Percentiles rank a stretch among this genome's conserved stretches.
These are phyloP conservation scores for Cercospora berteroae DNA, from an alignment of 2,329 filamentous ascomycete species.

Conservation along the genomic window DNA sequence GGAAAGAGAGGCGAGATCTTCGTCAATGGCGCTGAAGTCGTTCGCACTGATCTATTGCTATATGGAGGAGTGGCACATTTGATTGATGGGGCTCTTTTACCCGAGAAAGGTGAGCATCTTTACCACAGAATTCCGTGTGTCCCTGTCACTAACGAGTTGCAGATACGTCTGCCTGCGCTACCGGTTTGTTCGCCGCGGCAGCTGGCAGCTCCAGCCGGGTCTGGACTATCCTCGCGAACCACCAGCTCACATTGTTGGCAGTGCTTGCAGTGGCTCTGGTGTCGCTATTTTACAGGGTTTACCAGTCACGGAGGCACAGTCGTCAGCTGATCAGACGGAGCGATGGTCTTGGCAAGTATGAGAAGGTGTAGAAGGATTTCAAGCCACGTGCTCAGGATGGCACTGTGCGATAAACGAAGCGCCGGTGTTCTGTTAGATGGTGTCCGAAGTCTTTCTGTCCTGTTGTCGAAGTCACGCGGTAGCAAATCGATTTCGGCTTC, in stretches of 20 bases:
- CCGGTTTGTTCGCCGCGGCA: background rate
- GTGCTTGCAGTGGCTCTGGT: background rate
- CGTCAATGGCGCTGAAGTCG: constrained; percentile 16
- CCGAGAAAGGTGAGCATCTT: background rate
- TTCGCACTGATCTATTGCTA: constrained; percentile 22
- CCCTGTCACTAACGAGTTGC: background rate
- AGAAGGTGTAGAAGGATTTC: background rate
- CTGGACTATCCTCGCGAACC: background rate
- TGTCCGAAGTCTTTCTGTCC: background rate
- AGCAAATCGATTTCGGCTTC: background rate
- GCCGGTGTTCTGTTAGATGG: background rate
- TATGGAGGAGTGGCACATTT: constrained; percentile 27
- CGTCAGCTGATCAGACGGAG: background rate
- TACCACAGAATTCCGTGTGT: background rate
- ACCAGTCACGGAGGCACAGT: background rate
- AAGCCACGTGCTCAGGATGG: background rate
- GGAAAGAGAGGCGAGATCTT: constrained; percentile 14
- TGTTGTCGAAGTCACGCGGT: background rate
- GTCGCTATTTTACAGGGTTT: background rate
- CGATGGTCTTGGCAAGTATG: constrained; percentile 3
- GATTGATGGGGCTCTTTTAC: constrained; percentile 16
- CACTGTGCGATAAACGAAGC: background rate
- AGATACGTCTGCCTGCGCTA: background rate
- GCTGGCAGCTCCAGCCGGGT: background rate
- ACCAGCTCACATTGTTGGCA: background rate